These are phyloP conservation scores for Schizothecium vesticola DNA, from an alignment of 495 filamentous ascomycete species.

Conservation along the genomic window DNA sequence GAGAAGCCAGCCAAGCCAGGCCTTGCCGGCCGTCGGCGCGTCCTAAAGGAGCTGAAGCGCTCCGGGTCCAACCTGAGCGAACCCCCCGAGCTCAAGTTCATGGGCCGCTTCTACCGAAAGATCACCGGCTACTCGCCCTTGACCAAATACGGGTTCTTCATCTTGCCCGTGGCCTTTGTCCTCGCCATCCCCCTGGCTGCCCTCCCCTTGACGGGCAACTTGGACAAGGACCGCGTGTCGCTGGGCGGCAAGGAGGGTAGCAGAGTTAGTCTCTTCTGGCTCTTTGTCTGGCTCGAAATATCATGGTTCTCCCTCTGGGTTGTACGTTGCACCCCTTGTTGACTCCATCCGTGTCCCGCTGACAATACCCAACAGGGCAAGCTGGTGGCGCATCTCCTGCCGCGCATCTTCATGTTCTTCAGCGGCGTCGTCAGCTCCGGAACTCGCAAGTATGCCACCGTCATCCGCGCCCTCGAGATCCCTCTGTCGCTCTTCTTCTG, in stretches of 20 bases:
- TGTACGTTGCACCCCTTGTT: neutral
- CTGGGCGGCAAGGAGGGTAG: slow-evolving; percentile 42
- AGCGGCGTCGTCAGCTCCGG: slow-evolving; percentile 86
- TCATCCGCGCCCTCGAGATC: slow-evolving; percentile 73
- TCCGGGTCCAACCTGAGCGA: slow-evolving; percentile 51
- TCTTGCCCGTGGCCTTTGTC: slow-evolving; percentile 67
- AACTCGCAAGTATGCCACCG: slow-evolving; percentile 84
- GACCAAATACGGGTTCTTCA: slow-evolving; percentile 84
- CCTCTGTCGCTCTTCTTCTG: slow-evolving; percentile 85
- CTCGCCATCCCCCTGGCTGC: slow-evolving; percentile 80
- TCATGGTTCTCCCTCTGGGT: slow-evolving; percentile 87
- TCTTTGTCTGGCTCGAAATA: slow-evolving; percentile 90
- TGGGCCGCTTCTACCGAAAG: slow-evolving; percentile 84
- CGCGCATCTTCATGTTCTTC: slow-evolving; percentile 76
- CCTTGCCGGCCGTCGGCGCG: slow-evolving; percentile 52
- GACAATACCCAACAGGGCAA: slow-evolving; percentile 47
- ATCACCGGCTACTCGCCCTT: slow-evolving; percentile 79
- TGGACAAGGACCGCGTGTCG: slow-evolving; percentile 29
- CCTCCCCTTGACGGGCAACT: slow-evolving; percentile 45
- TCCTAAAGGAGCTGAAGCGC: slow-evolving; percentile 44
- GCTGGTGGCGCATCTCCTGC: slow-evolving; percentile 71
- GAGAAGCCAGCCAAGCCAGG: slow-evolving; percentile 35
- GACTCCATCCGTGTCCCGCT: no score
- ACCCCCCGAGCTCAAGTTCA: slow-evolving; percentile 60
- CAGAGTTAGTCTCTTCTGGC: slow-evolving; percentile 54